Base-by-base conservation (phyloP, 768 basidiomycete species). In the Lactarius deliciosus region DNA sequence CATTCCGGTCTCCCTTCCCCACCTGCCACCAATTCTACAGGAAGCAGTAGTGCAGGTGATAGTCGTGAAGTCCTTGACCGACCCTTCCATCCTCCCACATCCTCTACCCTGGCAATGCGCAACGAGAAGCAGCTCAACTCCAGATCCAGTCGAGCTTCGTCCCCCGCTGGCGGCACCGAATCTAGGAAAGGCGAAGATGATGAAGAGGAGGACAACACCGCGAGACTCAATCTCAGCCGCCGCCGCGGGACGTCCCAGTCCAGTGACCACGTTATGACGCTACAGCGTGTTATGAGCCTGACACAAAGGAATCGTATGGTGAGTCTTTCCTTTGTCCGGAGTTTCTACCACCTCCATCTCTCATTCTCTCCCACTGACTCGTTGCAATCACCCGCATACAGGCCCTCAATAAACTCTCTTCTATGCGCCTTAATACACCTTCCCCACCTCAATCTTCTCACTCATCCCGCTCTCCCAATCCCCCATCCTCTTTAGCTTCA, bases 21-120 rank as follows among this genome's bases (percentile, higher is more conserved):
- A 0, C 92, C 92, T 53, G 91, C 90, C 32, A 91, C 92, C 22
- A 92, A 92, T 73, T 92, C 91, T 13, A 92, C 90, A 1, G 90
- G 89, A 40, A 91, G 90, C 75, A 89, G 89, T 43, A 69, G 68
- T 43, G 41, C 68, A 3, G 70, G 65, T 25, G 70, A 71, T 68
- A 75, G 74, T 66, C 75, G 77, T 60, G 80, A 79, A 68, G 80
- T 79, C 71, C 64, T 79, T 66, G 78, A 80, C 69, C 73, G 73
- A 60, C 78, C 74, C 50, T 73, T 76, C 55, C 61, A 68, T 45
- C 72, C 79, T 47, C 72, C 73, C 66, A 68, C 74, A 28, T 71
- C 70, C 47, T 67, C 72, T 34, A 66, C 65, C 60, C 62, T 75
- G 71, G 78, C 76, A 68, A 83, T 81, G 77, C 73, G 77, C 68